Evolutionary conservation across 306 rosid genomes (phyloP), one percentile per base, ranked within the genome.

Genomic region (Prunus mume): DNA sequence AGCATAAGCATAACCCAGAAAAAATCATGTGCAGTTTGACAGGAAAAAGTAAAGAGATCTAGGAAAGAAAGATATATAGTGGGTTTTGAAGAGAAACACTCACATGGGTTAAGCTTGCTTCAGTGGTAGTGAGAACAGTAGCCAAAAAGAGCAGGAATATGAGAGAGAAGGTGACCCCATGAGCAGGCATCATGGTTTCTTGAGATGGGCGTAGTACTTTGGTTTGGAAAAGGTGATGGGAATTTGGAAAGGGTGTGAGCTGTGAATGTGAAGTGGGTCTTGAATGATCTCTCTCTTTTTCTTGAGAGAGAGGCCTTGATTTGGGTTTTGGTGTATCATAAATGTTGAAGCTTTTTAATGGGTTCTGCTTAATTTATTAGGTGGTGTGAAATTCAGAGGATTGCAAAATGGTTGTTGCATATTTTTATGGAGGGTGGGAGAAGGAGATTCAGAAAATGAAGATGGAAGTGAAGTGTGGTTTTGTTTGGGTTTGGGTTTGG

Each of bases 91-190:
- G 41, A 76, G 75, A 75, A 64, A 57, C 14, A 87, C 97, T 86
- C 78, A 92, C 98, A 74, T 71, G 90, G 83, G 75, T 71, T 72
- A 81, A 71, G 74, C 78, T 84, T 12, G 93, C 87, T 68, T 91
- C 86, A 74, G 62, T 72, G 54, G 15, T 61, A 46, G 60, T 69
- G 75, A 81, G 80, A 34, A 22, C 69, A 34, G 68, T 71, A 69
- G 85, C 88, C 74, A 90, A 76, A 86, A 85, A 68, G 78, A 86
- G 83, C 45, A 87, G 68, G 77, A 93, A 64, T 70, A 91, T 78
- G 83, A 96, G 89, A 77, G 89, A 87, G 69, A 87, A 58, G 66
- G 78, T 73, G 82, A 88, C 90, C 75, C 85, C 83, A 82, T 80
- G 79, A 85, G 90, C 72, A 85, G 91, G 79, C 81, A 89, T 76